Base-by-base conservation (phyloP, 768 basidiomycete species). In the Chalciporus sphaerocephalus region DNA sequence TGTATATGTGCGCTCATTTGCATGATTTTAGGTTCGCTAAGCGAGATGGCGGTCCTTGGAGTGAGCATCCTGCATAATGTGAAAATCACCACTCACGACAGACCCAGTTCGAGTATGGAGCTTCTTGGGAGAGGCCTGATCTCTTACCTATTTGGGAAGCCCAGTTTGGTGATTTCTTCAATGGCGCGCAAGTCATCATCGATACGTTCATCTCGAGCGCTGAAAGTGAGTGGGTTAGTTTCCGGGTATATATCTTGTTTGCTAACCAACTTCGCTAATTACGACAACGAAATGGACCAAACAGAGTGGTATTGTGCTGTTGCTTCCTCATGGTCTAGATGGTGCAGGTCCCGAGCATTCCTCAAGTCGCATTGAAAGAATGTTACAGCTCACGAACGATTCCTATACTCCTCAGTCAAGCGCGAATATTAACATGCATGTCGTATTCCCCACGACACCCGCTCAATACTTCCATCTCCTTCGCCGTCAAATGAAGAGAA, bases 261-360 rank as follows among this genome's bases (percentile, higher is more conserved):
- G 10, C 20, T 42, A 34, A 44, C 25, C 41, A 34, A 44, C 25
- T 3, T 10, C 16, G 1, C 1, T 23, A 27, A 27, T 22, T n/a
- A 24, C 23, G 2, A 6, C 22, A 92, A 90, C 92, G 4, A 96
- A 96, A 71, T 96, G 93, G 93, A 67, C 90, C 38, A 88, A 83
- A 61, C 92, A 95, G 67, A 93, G 90, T 53, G 92, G 87, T 0
- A 75, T 96, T 17, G 84, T 91, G 4, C 68, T 96, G 46, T 77
- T 92, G 37, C 73, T 96, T 0, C 92, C 92, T 20, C 92, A 96
- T 50, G 92, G 93, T 13, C 72, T 91, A 13, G 92, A 96, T 54
- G 92, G 92, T 22, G 92, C 92, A 13, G 92, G 93, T 2, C 92
- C 92, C 0, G 92, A 96, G 61, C 92, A 96, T 59, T 95, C 92